Evolutionary conservation across 2,329 filamentous ascomycete species (phyloP).

Genomic region (Epichloe typhina): DNA sequence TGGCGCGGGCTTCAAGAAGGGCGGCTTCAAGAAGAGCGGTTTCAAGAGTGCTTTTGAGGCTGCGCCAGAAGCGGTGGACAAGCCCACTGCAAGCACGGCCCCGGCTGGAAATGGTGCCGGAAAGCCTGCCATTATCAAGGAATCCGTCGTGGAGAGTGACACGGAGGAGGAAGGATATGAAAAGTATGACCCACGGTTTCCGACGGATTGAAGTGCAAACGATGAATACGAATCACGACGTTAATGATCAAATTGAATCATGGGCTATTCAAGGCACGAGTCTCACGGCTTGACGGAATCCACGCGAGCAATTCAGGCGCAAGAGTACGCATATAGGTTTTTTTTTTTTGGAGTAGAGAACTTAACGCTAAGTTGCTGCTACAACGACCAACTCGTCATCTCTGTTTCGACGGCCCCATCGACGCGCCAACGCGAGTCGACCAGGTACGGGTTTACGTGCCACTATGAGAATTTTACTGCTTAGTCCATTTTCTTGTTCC

Average conservation of each 20-base stretch:
- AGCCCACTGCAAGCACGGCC: neutral
- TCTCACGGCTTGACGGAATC: too few relatives aligned
- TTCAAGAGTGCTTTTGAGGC: constrained; percentile 66
- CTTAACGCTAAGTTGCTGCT: neutral
- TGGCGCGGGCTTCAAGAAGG: constrained; percentile 47
- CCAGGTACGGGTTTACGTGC: neutral
- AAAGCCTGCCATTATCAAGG: constrained; percentile 12
- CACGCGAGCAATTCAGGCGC: too few relatives aligned
- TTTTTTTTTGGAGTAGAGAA: neutral
- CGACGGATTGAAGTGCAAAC: constrained; percentile 39
- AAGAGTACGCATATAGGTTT: neutral
- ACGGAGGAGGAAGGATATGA: constrained; percentile 61
- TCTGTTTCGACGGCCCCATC: neutral
- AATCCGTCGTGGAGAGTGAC: constrained; percentile 38
- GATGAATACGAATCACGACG: neutral
- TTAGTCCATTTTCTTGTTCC: neutral
- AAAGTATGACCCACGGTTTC: constrained; percentile 47
- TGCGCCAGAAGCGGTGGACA: constrained; percentile 22
- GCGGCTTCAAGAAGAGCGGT: constrained; percentile 68
- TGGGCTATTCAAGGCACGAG: neutral
- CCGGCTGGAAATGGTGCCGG: constrained; percentile 13
- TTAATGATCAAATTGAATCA: neutral
- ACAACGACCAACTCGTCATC: neutral
- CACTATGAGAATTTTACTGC: neutral
- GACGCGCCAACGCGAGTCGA: neutral